These are phyloP conservation scores for Aspergillus glaucus DNA, from an alignment of 2,329 filamentous ascomycete species.

Conservation along the genomic window DNA sequence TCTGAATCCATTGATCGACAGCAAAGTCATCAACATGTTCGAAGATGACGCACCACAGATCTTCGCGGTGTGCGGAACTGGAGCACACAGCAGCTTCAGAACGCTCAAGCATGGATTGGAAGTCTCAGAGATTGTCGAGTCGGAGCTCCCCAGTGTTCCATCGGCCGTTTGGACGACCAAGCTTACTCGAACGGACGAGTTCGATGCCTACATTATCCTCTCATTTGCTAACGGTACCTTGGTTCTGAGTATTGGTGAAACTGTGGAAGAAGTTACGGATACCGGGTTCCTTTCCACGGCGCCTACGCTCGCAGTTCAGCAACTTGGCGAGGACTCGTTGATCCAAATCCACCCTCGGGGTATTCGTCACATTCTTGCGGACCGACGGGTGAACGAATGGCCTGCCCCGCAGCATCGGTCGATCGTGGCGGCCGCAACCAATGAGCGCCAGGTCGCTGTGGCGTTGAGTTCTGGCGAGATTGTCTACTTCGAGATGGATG, in stretches of 20 bases:
- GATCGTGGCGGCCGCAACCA: conserved; percentile 90
- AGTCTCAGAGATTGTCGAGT: conserved; percentile 93
- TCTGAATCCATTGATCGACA: conserved; percentile 85
- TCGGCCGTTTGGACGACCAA: conserved; percentile 95
- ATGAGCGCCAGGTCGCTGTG: conserved; percentile 85
- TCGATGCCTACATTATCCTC: conserved; percentile 91
- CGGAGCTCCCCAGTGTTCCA: conserved; percentile 79
- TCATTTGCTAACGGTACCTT: conserved; percentile 86
- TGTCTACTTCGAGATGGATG: conserved; percentile 96
- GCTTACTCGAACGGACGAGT: conserved; percentile 70
- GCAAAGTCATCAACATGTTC: conserved; percentile 83
- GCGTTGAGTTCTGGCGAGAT: conserved; percentile 94
- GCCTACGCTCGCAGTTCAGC: conserved; percentile 84
- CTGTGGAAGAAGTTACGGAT: conserved; percentile 90
- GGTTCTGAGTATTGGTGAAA: conserved; percentile 91
- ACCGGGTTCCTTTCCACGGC: conserved; percentile 86
- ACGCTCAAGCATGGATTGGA: conserved; percentile 88
- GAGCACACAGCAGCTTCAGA: conserved; percentile 82
- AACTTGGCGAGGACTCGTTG: conserved; percentile 85
- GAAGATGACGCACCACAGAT: conserved; percentile 95
- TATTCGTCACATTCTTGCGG: conserved; percentile 78
- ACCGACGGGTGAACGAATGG: conserved; percentile 83
- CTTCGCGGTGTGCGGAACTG: conserved; percentile 83
- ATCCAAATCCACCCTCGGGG: conserved; percentile 96
- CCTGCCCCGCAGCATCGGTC: conserved; percentile 86